These are phyloP conservation scores for Huntiella omanensis DNA, from an alignment of 2,329 filamentous ascomycete genomes.

Conservation along the genomic window DNA sequence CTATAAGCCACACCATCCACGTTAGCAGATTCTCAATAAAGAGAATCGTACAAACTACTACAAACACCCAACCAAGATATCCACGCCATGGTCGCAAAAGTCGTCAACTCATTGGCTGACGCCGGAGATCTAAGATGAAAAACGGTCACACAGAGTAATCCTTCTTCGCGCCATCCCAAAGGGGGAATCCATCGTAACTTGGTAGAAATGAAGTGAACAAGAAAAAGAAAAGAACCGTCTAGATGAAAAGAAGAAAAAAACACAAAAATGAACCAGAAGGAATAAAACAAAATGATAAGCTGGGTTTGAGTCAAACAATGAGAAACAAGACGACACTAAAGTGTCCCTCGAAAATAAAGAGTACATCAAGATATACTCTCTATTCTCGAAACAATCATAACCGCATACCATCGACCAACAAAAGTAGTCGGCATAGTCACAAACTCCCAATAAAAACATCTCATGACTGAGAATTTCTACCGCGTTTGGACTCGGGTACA, in stretches of 20 bases:
- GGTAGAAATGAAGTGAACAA: not conserved
- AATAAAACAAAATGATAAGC: not conserved
- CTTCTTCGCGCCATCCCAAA: no score
- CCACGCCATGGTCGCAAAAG: not conserved
- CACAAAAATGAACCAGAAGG: no score
- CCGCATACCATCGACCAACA: not conserved
- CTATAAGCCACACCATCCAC: not conserved
- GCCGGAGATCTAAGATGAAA: not conserved
- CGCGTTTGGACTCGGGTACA: conserved; percentile 4
- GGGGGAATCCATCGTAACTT: not conserved
- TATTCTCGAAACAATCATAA: no score
- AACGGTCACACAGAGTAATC: not conserved
- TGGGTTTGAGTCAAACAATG: not conserved
- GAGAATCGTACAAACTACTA: not conserved
- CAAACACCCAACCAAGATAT: no score
- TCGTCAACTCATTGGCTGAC: not conserved
- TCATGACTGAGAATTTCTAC: conserved; percentile 2
- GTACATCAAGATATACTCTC: no score
- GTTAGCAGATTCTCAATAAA: not conserved
- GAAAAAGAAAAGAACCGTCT: not conserved
- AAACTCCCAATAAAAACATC: not conserved
- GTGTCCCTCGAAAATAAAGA: no score
- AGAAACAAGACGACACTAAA: not conserved
- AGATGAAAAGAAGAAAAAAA: not conserved
- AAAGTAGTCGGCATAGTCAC: not conserved